phyloP scores from a whole-genome alignment of 2,329 filamentous ascomycete species.

The Colletotrichum sp. region DNA sequence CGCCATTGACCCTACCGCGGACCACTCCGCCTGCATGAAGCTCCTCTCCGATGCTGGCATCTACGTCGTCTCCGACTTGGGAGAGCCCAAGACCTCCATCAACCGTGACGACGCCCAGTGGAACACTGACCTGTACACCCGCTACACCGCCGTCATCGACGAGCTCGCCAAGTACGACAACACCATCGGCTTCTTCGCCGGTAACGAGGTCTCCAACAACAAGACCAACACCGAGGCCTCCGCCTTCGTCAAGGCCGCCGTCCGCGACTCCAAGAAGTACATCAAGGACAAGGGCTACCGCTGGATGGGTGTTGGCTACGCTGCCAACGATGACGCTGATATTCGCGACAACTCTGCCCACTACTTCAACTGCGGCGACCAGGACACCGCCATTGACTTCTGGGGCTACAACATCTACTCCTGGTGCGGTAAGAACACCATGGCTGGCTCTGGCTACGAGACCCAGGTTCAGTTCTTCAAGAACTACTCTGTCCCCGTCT shows the following conservation, averaged over 20 bases:
- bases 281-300: conserved; percentile 83
- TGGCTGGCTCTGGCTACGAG: conserved; percentile 78
- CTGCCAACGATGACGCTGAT: conserved; percentile 87
- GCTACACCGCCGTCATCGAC: conserved; percentile 87
- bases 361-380: conserved; percentile 91
- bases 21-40: conserved; percentile 87
- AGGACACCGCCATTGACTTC: conserved; percentile 80
- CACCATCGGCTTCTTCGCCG: conserved; percentile 95
- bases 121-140: conserved; percentile 77
- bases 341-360: conserved; percentile 84
- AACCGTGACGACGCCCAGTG: conserved; percentile 80
- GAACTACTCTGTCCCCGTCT: conserved; percentile 90
- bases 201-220: conserved; percentile 95
- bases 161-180: conserved; percentile 84
- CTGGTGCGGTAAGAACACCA: conserved; percentile 90
- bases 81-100: conserved; percentile 82
- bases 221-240: conserved; percentile 88
- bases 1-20: conserved; percentile 78
- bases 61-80: conserved; percentile 92
- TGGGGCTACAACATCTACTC: conserved; percentile 99
- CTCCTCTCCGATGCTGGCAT: conserved; percentile 84
- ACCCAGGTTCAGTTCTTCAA: conserved; percentile 85
- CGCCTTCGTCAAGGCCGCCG: conserved; percentile 96
- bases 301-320: conserved; percentile 89
- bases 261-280: conserved; percentile 94